Conservation (phyloP, 164 flowering plant genomes). For the Dillenia turbinata region DNA sequence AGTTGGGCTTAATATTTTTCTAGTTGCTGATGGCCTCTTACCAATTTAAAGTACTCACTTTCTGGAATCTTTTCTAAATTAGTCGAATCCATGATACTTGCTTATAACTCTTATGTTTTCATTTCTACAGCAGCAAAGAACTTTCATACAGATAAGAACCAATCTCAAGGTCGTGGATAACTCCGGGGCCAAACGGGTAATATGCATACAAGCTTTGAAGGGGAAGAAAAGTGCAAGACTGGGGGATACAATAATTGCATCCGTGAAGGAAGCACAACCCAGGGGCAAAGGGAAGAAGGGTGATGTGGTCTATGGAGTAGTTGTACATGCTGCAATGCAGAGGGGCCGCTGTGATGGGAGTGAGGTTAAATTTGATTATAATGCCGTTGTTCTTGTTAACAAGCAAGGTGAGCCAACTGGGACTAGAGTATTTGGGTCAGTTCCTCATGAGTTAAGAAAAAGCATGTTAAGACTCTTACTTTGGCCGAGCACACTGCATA, state of each 20-base stretch:
- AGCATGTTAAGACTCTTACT: slow-evolving; percentile 88
- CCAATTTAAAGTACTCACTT: too few species aligned
- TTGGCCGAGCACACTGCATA: slow-evolving; percentile 69
- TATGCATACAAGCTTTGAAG: slow-evolving; percentile 82
- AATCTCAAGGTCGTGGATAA: slow-evolving; percentile 89
- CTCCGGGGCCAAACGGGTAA: slow-evolving; percentile 76
- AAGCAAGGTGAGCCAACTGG: slow-evolving; percentile 90
- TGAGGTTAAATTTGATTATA: slow-evolving; percentile 84
- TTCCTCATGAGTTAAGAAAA: slow-evolving; percentile 82
- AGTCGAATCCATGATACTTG: too few species aligned
- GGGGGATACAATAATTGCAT: slow-evolving; percentile 82
- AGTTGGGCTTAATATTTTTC: too few species aligned
- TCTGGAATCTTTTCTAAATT: too few species aligned
- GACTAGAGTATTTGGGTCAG: slow-evolving; percentile 88
- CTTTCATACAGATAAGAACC: slow-evolving; percentile 90
- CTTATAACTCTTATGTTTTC: not conserved
- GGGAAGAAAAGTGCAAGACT: slow-evolving; percentile 83
- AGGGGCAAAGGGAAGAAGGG: slow-evolving; percentile 91
- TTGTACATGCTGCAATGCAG: slow-evolving; percentile 94
- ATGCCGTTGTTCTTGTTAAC: slow-evolving; percentile 82
- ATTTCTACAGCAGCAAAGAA: slow-evolving; percentile 55
- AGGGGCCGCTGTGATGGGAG: slow-evolving; percentile 84
- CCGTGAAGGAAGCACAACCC: slow-evolving; percentile 86
- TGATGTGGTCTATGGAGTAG: slow-evolving; percentile 72
- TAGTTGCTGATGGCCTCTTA: too few species aligned